Percentiles rank a stretch among this genome's conserved stretches.
Conservation (phyloP, 2,329 filamentous ascomycete species). For the Diaporthe vexans region DNA sequence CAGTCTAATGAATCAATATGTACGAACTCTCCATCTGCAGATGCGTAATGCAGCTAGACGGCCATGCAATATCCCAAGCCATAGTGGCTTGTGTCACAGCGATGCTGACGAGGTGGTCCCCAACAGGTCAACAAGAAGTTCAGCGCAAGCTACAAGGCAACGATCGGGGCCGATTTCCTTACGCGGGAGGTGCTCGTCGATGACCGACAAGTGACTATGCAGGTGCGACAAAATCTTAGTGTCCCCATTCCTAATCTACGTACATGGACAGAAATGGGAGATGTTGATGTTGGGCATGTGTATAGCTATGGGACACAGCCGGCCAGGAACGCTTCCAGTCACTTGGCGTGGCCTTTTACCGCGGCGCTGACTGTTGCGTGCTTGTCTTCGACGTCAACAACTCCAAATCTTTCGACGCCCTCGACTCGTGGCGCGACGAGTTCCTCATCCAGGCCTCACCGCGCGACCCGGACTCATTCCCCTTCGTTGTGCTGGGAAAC, state of each 20-base stretch:
- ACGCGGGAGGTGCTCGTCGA: constrained; percentile 98
- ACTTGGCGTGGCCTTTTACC: constrained; percentile 96
- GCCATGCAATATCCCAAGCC: background rate
- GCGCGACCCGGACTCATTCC: constrained; percentile 96
- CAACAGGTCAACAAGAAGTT: constrained; percentile 99
- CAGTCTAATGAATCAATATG: constrained; percentile 99
- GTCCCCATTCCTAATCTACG: background rate
- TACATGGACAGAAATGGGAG: background rate
- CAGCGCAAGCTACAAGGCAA: constrained; percentile 99
- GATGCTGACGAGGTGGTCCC: constrained; percentile 30
- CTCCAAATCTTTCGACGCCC: constrained; percentile 97
- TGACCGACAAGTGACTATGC: constrained; percentile 98
- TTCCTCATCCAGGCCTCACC: constrained; percentile 98
- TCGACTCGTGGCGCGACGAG: constrained; percentile 98
- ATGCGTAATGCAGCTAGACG: constrained; percentile 16
- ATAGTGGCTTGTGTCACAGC: background rate
- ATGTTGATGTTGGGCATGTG: constrained; percentile 25
- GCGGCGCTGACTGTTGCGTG: constrained; percentile 97
- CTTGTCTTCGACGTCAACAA: constrained; percentile 99
- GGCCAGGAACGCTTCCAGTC: constrained; percentile 98
- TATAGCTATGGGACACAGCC: constrained; percentile 95
- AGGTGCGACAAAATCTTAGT: constrained; percentile 55
- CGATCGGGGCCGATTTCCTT: constrained; percentile 97
- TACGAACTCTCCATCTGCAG: constrained; percentile 63
- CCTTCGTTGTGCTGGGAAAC: constrained; percentile 97